Conservation (phyloP, 257 asterid species). For the Ehretia macrophylla region DNA sequence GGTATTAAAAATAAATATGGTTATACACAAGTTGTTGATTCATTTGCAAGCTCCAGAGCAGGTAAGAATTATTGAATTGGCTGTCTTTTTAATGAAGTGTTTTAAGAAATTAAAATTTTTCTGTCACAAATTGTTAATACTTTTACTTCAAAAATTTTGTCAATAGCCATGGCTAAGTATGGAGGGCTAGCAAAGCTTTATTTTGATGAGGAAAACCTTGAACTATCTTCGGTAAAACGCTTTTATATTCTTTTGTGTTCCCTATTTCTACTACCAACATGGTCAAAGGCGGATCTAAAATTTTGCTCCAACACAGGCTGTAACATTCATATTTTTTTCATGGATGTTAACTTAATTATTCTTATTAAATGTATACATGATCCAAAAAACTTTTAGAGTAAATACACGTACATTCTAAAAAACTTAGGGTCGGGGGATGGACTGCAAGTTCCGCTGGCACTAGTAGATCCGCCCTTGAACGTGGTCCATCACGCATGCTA, state of each 20-base stretch:
- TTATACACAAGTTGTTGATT: conserved; percentile 43
- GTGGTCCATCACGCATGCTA: too few relatives aligned
- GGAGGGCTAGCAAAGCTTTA: conserved; percentile 64
- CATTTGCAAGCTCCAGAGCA: conserved; percentile 39
- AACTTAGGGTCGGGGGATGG: too few relatives aligned
- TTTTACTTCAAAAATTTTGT: not conserved
- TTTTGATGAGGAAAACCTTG: conserved; percentile 17
- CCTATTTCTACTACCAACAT: too few relatives aligned
- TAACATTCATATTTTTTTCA: too few relatives aligned
- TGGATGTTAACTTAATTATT: too few relatives aligned
- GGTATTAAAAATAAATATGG: conserved; percentile 41
- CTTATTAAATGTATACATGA: too few relatives aligned
- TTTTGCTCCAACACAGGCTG: too few relatives aligned
- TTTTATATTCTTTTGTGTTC: not conserved
- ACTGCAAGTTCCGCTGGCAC: too few relatives aligned
- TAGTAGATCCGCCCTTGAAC: too few relatives aligned
- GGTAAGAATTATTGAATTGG: conserved; percentile 20
- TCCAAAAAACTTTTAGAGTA: too few relatives aligned
- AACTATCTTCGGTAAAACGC: conserved; percentile 11
- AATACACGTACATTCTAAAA: too few relatives aligned
- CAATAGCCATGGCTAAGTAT: conserved; percentile 52
- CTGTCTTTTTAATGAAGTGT: not conserved
- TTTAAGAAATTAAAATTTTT: not conserved
- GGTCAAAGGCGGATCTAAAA: too few relatives aligned
- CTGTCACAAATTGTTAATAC: not conserved